Base-by-base conservation (phyloP, 2,329 filamentous ascomycete species). In the Fusarium sp. region DNA sequence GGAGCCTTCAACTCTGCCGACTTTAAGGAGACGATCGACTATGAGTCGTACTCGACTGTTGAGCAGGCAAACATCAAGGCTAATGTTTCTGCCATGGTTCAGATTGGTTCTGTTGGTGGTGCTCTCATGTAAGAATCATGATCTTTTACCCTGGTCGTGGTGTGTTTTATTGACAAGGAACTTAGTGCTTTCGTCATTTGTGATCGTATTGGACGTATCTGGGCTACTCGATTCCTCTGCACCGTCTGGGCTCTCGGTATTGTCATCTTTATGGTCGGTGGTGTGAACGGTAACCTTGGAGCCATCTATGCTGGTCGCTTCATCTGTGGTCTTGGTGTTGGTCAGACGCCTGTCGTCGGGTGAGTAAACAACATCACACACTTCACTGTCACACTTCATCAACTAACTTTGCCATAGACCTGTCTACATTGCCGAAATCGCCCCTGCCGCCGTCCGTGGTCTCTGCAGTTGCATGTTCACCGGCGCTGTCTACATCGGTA, bases 81-180 rank as follows among this genome's bases (percentile, higher is more conserved):
- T 75, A 95, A 95, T 81, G 92, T 95, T 64, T 92, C 93, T 2
- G 89, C 92, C 57, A 95, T 95, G 93, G 93, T 95, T 0, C 93
- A 95, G 82, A 90, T 95, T 77, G 93, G 93, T 27, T 93, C 90
- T 27, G 92, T 95, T 34, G 90, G 86, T 5, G 93, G 93, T 50
- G 92, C 93, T 34, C 85, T 94, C 35, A 87, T 87, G 84, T 86
- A 78, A 79, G 82, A 67, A 52, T 35, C 27, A 34, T 34, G 18
- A 22, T 27, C 8, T 22, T 29, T 10, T 8, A 31, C 2, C 20
- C 8, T 18, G 45, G 10, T 52, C 6, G 22, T 50, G 45, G 24
- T 18, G 8, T 52, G 47, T 24, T 38, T 45, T 16, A 34, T 61
- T 71, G 18, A 69, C 45, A 24, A n/a, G 13, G 13, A 5, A 5